Percentiles rank a stretch among this genome's conserved stretches.
Conservation (phyloP, 495 filamentous ascomycete species). For the Xylona heveae region DNA sequence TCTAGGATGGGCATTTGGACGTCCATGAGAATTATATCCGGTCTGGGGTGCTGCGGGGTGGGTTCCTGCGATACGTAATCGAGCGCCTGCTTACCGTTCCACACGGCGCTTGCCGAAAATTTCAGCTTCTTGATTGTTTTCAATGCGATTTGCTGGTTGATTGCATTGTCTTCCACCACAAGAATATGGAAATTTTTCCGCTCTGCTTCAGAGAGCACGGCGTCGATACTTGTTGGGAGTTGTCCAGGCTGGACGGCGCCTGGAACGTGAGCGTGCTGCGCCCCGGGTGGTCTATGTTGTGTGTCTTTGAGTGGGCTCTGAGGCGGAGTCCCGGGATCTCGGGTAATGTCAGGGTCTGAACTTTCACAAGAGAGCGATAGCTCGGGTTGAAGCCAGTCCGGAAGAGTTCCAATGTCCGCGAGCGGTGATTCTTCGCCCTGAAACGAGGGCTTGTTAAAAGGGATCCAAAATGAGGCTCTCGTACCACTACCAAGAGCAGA, state of each 20-base stretch:
- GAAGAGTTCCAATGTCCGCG: slow-evolving; percentile 29
- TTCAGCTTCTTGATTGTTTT: slow-evolving; percentile 53
- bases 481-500: slow-evolving; percentile 39
- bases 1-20: slow-evolving; percentile 71
- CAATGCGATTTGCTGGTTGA: slow-evolving; percentile 62
- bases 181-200: slow-evolving; percentile 36
- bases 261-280: too few species aligned
- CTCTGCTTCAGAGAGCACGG: slow-evolving; percentile 17
- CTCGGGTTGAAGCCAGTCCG: slow-evolving; percentile 39
- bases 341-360: slow-evolving; percentile 24
- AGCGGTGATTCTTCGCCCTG: slow-evolving; percentile 16
- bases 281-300: too few species aligned
- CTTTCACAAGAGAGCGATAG: slow-evolving; percentile 35
- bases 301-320: slow-evolving; percentile 11
- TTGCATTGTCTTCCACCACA: slow-evolving; percentile 63
- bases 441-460: slow-evolving; percentile 33
- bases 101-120: slow-evolving; percentile 47
- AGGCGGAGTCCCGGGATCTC: slow-evolving; percentile 13
- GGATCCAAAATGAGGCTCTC: slow-evolving; percentile 42
- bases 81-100: slow-evolving; percentile 59
- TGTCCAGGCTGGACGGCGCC: background rate
- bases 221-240: slow-evolving; percentile 11
- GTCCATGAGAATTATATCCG: slow-evolving; percentile 77
- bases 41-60: slow-evolving; percentile 19
- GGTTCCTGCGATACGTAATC: slow-evolving; percentile 30